phyloP scores from a whole-genome alignment of 2,329 filamentous ascomycete species.

The Colletotrichum liriopes region DNA sequence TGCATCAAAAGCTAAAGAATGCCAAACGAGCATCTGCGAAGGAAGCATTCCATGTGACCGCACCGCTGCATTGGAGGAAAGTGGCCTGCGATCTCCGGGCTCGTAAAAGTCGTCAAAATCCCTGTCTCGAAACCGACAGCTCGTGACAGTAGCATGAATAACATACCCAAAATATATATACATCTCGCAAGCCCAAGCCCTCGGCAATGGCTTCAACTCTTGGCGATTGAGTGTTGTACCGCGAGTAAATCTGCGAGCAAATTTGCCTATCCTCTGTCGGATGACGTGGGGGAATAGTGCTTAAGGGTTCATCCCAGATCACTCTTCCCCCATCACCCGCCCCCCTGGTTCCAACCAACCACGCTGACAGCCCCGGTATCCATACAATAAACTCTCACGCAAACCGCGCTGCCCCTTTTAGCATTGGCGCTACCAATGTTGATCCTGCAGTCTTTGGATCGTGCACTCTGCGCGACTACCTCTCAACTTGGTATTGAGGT shows the following conservation, averaged over 20 bases:
- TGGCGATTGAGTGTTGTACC: not conserved
- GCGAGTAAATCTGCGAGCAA: not conserved
- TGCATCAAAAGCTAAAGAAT: too few species aligned
- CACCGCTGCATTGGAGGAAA: too few species aligned
- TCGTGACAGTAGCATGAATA: too few species aligned
- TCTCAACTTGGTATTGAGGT: not conserved
- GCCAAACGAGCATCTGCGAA: too few species aligned
- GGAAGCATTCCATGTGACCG: too few species aligned
- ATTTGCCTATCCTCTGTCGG: not conserved
- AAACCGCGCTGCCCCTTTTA: not conserved
- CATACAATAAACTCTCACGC: not conserved
- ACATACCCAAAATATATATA: not conserved
- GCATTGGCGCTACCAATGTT: not conserved
- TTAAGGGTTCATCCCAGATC: not conserved
- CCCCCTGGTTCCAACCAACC: not conserved
- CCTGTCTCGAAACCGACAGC: not conserved
- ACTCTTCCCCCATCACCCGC: not conserved
- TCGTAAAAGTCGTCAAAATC: too few species aligned
- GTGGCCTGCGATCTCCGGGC: too few species aligned
- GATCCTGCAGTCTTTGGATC: too few species aligned
- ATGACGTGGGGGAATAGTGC: not conserved
- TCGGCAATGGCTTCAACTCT: too few species aligned
- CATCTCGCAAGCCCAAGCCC: not conserved
- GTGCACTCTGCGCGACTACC: not conserved
- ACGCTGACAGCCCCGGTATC: not conserved